phyloP scores from a whole-genome alignment of 148 eudicot genomes.

The Rhododendron simsii region DNA sequence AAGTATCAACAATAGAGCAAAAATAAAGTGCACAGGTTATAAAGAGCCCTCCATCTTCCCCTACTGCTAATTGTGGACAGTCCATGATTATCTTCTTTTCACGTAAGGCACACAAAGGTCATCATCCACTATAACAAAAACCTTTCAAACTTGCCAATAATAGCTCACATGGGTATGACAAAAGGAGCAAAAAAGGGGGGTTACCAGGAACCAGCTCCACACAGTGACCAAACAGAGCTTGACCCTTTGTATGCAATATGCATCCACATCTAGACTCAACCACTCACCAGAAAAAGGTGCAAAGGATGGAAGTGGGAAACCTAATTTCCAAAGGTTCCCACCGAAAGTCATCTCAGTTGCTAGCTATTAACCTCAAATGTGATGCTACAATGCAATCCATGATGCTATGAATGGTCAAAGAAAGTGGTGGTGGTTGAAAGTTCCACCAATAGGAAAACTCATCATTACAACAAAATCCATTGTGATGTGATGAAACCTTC shows the following conservation, averaged over 20 bases:
- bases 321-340: conserved; percentile 1
- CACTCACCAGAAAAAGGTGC: conserved; percentile 35
- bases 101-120: background rate
- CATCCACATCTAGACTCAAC: conserved; percentile 18
- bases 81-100: conserved; percentile 5
- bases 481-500: background rate
- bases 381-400: conserved; percentile 21
- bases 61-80: conserved; percentile 1
- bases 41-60: conserved; percentile 8
- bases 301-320: background rate
- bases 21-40: background rate
- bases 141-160: conserved; percentile 5
- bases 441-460: background rate
- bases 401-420: conserved; percentile 30
- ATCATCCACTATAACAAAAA: conserved; percentile 6
- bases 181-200: background rate
- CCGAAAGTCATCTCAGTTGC: conserved; percentile 6
- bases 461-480: conserved; percentile 2
- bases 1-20: background rate
- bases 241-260: background rate
- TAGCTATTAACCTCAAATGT: conserved; percentile 12
- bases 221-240: background rate
- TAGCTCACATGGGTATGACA: conserved; percentile 10
- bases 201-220: background rate
- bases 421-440: conserved; percentile 9